Base-by-base conservation (phyloP, 257 asterid genomes). In the Nicotiana noctiflora region DNA sequence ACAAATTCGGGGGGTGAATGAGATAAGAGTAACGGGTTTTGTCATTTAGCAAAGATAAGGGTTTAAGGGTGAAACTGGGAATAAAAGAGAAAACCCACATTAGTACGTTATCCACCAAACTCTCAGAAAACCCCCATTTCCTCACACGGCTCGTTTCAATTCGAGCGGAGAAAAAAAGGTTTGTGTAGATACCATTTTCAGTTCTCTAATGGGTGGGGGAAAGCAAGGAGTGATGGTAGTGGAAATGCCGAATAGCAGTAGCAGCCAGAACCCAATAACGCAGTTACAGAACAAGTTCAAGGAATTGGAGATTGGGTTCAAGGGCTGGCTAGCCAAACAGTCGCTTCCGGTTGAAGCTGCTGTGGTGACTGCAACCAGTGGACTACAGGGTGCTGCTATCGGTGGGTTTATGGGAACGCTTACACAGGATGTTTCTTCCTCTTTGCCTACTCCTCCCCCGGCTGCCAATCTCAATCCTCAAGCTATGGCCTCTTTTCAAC, bases 321-420 rank as follows among this genome's bases (percentile, higher is more conserved):
- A 84, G 79, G 87, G 78, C 4, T 94, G 98, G 98, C 79, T 94
- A 29, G 90, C 92, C 14, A 93, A 94, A 83, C 98, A 94, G 82
- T 86, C 98, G 60, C 29, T 93, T 79, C 93, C 97, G 2, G 97
- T 93, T 46, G 98, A 94, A 84, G 98, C 97, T 18, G 92, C 97
- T 53, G 92, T 93, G 52, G 94, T 93, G 37, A 91, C 98, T 53
- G 83, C 89, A 77, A 94, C 98, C 27, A 90, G 94, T 83, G 92
- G 91, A 68, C 75, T 81, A 79, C 98, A 94, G 70, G 98, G 98
- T 7, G 98, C 96, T 40, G 94, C 93, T 6, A 87, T 94, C 31
- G 98, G 98, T 17, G 98, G 84, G 25, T 86, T 94, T 79, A 88
- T 94, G 98, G 98, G 98, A 59, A 90, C 93, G 12, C 86, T 94